phyloP scores from a whole-genome alignment of 2,329 filamentous ascomycete genomes.

The Allantophomopsis cytisporea region DNA sequence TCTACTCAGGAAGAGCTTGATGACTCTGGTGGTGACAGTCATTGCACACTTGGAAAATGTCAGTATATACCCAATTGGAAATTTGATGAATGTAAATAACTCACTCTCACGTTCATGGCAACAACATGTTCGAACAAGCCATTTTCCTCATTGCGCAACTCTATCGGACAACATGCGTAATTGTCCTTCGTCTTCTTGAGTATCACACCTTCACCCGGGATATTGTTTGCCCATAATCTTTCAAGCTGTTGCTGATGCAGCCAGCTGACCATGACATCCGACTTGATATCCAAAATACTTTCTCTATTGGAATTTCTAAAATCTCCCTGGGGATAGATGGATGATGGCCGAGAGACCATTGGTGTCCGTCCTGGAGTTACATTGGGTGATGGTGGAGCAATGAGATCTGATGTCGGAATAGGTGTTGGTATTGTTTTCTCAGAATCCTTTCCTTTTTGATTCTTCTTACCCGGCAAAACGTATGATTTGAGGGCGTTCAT shows the following conservation, averaged over 20 bases:
- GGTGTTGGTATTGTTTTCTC: conserved; percentile 4
- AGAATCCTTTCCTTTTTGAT: conserved; percentile 8
- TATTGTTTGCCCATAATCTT: conserved; percentile 31
- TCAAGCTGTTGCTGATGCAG: conserved; percentile 48
- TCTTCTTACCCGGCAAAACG: conserved; percentile 13
- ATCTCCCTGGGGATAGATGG: conserved; percentile 24
- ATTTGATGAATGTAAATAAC: conserved; percentile 8
- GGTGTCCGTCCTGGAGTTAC: conserved; percentile 2
- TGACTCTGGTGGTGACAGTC: conserved; percentile 52
- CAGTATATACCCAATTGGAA: not conserved
- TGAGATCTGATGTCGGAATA: too few relatives aligned
- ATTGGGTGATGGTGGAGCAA: conserved; percentile 5
- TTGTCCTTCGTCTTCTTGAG: conserved; percentile 35
- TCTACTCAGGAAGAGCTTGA: conserved; percentile 41
- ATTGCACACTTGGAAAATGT: conserved; percentile 40
- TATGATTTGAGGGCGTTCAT: conserved; percentile 22
- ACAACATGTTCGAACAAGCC: conserved; percentile 34
- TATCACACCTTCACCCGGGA: conserved; percentile 36
- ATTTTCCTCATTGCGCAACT: conserved; percentile 27
- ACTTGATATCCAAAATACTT: conserved; percentile 36
- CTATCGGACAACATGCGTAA: conserved; percentile 35
- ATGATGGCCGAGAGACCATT: conserved; percentile 9
- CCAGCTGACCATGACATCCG: conserved; percentile 50
- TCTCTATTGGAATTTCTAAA: conserved; percentile 27
- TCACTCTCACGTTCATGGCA: conserved; percentile 37